Evolutionary conservation across 208 protist species (phyloP).

Genomic region (Crithidia acanthocephali): DNA sequence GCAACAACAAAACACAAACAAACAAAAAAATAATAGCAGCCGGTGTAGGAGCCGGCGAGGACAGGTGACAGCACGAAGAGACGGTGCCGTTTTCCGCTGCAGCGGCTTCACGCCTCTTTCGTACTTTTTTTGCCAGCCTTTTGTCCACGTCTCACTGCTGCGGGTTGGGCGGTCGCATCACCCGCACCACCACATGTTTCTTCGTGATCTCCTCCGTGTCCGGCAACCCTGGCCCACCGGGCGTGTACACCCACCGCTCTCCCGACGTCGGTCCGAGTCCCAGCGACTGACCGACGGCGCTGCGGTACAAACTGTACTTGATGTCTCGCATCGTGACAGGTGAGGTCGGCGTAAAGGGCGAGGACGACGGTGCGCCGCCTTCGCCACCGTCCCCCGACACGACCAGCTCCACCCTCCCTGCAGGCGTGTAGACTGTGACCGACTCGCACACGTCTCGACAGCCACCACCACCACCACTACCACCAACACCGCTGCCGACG

Average conservation of each 20-base stretch:
- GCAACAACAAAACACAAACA: constrained; percentile 15
- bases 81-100: neutral
- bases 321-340: constrained; percentile 52
- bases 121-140: too few species aligned
- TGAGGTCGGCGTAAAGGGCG: neutral
- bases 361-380: neutral
- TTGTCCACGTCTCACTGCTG: too few species aligned
- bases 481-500: neutral
- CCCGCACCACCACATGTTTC: constrained; percentile 43
- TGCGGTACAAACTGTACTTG: constrained; percentile 47
- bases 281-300: constrained; percentile 50
- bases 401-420: constrained; percentile 50
- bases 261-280: constrained; percentile 27
- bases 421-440: constrained; percentile 51
- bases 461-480: neutral
- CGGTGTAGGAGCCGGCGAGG: too few species aligned
- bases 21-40: constrained; percentile 11
- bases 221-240: constrained; percentile 25
- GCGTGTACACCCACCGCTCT: constrained; percentile 46
- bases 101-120: too few species aligned
- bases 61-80: too few species aligned
- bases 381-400: neutral
- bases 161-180: neutral
- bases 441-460: constrained; percentile 9
- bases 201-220: constrained; percentile 33